These are phyloP conservation scores for Cryptococcus sp. DNA, from an alignment of 1,284 basidiomycete genomes.

Conservation along the genomic window DNA sequence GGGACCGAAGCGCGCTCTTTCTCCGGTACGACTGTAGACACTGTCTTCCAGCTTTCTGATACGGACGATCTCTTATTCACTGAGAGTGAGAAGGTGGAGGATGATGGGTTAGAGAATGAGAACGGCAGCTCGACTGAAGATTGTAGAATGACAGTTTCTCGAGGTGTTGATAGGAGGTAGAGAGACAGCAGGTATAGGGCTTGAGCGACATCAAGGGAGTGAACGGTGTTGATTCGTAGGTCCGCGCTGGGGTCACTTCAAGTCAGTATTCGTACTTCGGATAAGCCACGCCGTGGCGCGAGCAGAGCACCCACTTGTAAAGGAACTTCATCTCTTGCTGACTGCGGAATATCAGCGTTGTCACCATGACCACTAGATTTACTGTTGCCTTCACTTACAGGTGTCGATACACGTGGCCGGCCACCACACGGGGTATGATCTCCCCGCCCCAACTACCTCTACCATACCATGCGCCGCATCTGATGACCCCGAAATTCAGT, in stretches of 20 bases:
- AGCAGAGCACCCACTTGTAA: slow-evolving; percentile 55
- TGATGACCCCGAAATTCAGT: slow-evolving; percentile 74
- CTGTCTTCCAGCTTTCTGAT: slow-evolving; percentile 41
- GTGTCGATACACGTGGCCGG: slow-evolving; percentile 76
- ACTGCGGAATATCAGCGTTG: slow-evolving; percentile 20
- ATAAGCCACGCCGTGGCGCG: neutral
- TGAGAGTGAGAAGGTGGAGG: slow-evolving; percentile 17
- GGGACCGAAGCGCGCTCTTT: slow-evolving; percentile 66
- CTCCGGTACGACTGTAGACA: slow-evolving; percentile 56
- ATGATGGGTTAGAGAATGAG: slow-evolving; percentile 52
- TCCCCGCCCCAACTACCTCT: slow-evolving; percentile 41
- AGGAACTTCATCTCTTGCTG: slow-evolving; percentile 84
- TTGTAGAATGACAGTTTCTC: slow-evolving; percentile 35
- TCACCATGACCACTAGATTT: neutral
- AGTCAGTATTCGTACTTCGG: too few relatives aligned
- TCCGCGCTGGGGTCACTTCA: slow-evolving; percentile 57
- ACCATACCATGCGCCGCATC: slow-evolving; percentile 47
- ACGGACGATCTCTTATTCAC: slow-evolving; percentile 23
- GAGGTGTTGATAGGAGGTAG: slow-evolving; percentile 36
- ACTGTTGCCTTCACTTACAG: slow-evolving; percentile 47
- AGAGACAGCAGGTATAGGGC: slow-evolving; percentile 65
- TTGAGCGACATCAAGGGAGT: slow-evolving; percentile 73
- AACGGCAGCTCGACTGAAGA: slow-evolving; percentile 67
- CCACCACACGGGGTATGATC: slow-evolving; percentile 69
- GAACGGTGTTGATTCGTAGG: slow-evolving; percentile 75